phyloP scores from a whole-genome alignment of 192 early-diverging fungal species.

The Powellomyces hirtus region DNA sequence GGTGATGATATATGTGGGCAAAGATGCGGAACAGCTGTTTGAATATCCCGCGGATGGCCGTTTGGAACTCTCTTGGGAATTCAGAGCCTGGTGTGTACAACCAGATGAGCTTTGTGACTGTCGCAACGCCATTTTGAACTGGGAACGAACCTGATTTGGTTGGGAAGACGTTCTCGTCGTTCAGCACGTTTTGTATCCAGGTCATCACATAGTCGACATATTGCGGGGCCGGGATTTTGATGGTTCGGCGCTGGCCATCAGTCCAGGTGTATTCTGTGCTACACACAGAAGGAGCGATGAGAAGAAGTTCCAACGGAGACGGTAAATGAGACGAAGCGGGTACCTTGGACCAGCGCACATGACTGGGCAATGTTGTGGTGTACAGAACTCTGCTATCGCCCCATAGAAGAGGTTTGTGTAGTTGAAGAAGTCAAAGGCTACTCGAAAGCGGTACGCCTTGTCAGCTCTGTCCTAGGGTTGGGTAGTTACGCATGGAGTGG shows the following conservation, averaged over 20 bases:
- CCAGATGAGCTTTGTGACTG: background rate
- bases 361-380: constrained; percentile 70
- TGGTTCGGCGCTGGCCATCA: constrained; percentile 70
- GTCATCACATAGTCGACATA: constrained; percentile 93
- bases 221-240: constrained; percentile 88
- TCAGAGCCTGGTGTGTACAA: constrained; percentile 58
- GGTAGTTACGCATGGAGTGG: no score
- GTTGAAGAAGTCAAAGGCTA: constrained; percentile 88
- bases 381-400: constrained; percentile 85
- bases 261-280: constrained; percentile 87
- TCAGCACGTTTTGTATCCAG: constrained; percentile 79
- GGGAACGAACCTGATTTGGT: constrained; percentile 70
- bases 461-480: no score
- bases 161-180: constrained; percentile 90
- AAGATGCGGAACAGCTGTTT: constrained; percentile 86
- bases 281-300: background rate
- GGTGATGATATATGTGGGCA: constrained; percentile 90
- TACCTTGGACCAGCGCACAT: constrained; percentile 83
- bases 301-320: background rate
- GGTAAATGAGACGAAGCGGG: background rate
- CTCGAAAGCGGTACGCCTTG: no score
- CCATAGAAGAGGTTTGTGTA: constrained; percentile 89
- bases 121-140: background rate
- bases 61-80: constrained; percentile 79
- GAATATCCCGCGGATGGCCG: constrained; percentile 69